Conservation (phyloP, 179 eudicot genomes). For the Heliamphora pulchella region DNA sequence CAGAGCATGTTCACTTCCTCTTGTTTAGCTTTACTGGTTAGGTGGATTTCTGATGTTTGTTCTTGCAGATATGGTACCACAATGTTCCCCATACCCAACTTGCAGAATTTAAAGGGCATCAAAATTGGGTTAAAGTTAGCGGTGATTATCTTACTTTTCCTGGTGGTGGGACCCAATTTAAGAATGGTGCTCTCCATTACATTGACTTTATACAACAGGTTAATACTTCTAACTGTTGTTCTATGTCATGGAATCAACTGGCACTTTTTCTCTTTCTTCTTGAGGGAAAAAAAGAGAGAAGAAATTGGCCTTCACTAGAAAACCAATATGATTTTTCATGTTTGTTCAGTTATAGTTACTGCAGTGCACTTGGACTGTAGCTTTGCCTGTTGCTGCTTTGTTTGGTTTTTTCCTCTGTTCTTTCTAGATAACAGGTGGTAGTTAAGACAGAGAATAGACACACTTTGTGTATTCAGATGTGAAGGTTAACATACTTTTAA, state of each 20-base stretch:
- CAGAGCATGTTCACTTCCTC: neutral
- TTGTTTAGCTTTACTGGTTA: constrained; percentile 11
- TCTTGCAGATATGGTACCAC: constrained; percentile 74
- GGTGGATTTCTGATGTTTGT: constrained; percentile 10
- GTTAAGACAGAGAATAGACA: no score
- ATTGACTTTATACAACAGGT: constrained; percentile 76
- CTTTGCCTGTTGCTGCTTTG: neutral
- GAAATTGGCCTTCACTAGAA: neutral
- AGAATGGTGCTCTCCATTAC: constrained; percentile 86
- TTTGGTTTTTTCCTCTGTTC: neutral
- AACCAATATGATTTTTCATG: neutral
- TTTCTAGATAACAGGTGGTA: neutral
- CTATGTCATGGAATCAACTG: no score
- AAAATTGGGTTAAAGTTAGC: constrained; percentile 85
- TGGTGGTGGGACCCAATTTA: constrained; percentile 96
- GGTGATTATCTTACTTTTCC: constrained; percentile 89
- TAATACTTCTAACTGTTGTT: constrained; percentile 14
- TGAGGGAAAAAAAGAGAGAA: neutral
- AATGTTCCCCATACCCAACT: constrained; percentile 86
- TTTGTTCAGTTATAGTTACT: neutral
- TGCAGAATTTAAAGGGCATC: constrained; percentile 76
- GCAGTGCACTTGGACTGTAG: neutral
- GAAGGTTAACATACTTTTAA: no score
- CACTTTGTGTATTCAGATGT: no score
- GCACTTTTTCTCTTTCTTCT: neutral